Conservation (phyloP, 1,284 basidiomycete genomes). For the Schizophyllum commune region DNA sequence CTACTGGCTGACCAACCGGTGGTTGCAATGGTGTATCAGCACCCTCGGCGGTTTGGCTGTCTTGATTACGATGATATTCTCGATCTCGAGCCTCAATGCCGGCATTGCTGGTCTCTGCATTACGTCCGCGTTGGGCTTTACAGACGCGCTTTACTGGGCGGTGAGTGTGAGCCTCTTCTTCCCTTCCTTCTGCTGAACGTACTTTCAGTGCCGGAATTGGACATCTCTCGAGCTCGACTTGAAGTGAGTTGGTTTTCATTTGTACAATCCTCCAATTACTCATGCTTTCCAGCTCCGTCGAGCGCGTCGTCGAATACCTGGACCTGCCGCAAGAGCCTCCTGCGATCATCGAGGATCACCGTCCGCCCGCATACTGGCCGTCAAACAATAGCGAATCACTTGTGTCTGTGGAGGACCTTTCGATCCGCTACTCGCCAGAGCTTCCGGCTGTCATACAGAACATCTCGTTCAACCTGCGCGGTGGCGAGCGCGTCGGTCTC, state of each 20-base stretch:
- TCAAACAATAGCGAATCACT: conserved; percentile 37
- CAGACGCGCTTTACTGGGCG: conserved; percentile 38
- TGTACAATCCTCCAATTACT: neutral
- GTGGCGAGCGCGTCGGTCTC: conserved; percentile 64
- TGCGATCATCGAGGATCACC: conserved; percentile 42
- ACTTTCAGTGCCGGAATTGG: neutral
- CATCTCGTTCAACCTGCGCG: conserved; percentile 58
- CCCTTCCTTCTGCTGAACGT: neutral
- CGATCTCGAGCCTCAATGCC: conserved; percentile 44
- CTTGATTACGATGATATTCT: conserved; percentile 57
- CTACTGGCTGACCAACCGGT: conserved; percentile 48
- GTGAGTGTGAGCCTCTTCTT: conserved; percentile 27
- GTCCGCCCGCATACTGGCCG: conserved; percentile 72
- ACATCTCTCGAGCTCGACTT: conserved; percentile 55
- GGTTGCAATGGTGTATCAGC: conserved; percentile 59
- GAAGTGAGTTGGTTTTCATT: conserved; percentile 22
- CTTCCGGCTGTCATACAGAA: conserved; percentile 72
- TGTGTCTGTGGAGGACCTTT: conserved; percentile 52
- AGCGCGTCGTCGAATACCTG: conserved; percentile 74
- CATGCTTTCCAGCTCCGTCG: conserved; percentile 43
- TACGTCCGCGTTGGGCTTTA: neutral
- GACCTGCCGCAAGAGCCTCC: conserved; percentile 69
- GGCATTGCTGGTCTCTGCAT: conserved; percentile 40
- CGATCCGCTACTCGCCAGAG: conserved; percentile 66
- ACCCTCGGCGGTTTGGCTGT: conserved; percentile 38